Conservation (phyloP, 768 basidiomycete species). For the Hebeloma cylindrosporum region DNA sequence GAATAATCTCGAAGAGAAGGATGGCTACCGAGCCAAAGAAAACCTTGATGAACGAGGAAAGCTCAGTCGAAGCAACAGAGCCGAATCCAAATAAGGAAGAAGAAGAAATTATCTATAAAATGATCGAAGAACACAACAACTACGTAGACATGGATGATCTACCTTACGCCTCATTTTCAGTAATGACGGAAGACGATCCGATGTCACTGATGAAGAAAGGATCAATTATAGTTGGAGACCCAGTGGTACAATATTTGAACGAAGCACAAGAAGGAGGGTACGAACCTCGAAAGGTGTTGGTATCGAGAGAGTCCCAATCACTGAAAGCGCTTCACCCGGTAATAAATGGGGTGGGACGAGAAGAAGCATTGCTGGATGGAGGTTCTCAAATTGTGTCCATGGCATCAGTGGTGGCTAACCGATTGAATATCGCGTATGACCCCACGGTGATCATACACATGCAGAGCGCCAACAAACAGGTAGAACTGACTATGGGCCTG, state of each 20-base stretch:
- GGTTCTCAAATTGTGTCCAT: conserved; percentile 2
- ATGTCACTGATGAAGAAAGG: not conserved
- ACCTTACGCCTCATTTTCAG: not conserved
- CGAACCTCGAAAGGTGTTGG: not conserved
- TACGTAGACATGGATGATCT: not conserved
- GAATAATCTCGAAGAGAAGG: no score
- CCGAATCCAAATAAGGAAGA: no score
- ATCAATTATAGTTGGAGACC: not conserved
- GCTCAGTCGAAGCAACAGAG: no score
- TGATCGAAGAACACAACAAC: not conserved
- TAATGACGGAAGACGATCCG: not conserved
- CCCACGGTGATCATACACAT: not conserved
- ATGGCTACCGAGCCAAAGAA: no score
- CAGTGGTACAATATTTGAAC: not conserved
- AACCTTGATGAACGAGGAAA: no score
- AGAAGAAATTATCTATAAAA: no score
- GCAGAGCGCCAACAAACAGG: conserved; percentile 1
- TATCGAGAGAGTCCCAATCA: not conserved
- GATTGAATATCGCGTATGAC: not conserved
- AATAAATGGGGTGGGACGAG: not conserved
- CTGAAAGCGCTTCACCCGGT: not conserved
- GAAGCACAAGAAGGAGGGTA: no score
- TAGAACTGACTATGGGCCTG: not conserved
- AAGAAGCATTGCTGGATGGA: not conserved
- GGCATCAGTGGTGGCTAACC: not conserved